Percentiles rank a stretch among this genome's conserved stretches.
Conservation (phyloP, 768 basidiomycete species). For the Suillus hirtellus region DNA sequence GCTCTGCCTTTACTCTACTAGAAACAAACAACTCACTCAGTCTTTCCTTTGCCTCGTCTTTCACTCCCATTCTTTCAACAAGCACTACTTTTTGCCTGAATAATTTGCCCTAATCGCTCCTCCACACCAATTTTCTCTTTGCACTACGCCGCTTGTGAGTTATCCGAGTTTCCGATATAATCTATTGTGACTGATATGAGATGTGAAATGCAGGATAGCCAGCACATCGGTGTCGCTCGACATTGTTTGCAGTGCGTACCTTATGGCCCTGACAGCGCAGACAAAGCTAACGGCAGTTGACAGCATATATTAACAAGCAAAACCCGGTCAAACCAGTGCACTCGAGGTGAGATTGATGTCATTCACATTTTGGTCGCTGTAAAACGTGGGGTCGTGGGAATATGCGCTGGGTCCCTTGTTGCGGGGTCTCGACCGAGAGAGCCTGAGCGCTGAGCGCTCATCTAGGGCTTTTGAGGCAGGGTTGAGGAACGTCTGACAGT, state of each 20-base stretch:
- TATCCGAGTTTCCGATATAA: constrained; percentile 13
- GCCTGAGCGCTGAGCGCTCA: constrained; percentile 7
- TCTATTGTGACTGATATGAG: constrained; percentile 13
- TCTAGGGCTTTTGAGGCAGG: constrained; percentile 3
- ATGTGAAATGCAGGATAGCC: constrained; percentile 10
- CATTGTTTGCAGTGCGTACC: constrained; percentile 6
- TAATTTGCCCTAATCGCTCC: constrained; percentile 23
- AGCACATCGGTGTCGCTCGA: constrained; percentile 2
- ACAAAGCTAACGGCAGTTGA: not conserved
- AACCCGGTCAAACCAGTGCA: constrained; percentile 15
- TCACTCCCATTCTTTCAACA: constrained; percentile 22
- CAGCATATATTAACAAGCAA: constrained; percentile 7
- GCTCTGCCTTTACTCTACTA: constrained; percentile 27
- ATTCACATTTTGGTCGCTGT: constrained; percentile 30
- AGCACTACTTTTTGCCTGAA: constrained; percentile 20
- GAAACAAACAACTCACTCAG: constrained; percentile 29
- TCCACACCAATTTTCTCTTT: constrained; percentile 14
- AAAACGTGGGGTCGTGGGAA: constrained; percentile 46
- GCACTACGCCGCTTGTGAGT: constrained; percentile 17
- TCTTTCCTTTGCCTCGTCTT: constrained; percentile 37
- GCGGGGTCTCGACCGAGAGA: not conserved
- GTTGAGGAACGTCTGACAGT: constrained; percentile 20
- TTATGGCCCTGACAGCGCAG: not conserved
- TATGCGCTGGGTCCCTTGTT: constrained; percentile 11
- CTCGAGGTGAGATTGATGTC: constrained; percentile 30